Percentiles rank a stretch among this genome's conserved stretches.
Conservation (phyloP, 805 yeast species). For the Saccharomycopsis sp. region DNA sequence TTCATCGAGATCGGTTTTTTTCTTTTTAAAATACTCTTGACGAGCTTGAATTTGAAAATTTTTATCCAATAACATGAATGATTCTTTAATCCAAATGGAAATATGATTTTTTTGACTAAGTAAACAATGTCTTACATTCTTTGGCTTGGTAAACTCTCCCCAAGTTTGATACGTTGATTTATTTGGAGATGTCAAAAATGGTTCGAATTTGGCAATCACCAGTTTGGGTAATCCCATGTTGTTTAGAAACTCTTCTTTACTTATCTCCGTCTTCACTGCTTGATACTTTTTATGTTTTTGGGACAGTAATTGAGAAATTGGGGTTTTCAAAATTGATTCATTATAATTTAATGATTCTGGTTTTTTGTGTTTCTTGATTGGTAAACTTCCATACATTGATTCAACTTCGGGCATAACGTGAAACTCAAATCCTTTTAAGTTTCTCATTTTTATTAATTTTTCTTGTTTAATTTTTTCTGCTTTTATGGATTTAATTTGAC, state of each 20-base stretch:
- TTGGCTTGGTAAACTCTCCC: slow-evolving; percentile 1
- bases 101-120: neutral
- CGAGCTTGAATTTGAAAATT: slow-evolving; percentile 11
- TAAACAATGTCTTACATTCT: neutral
- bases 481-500: neutral
- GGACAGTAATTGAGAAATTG: neutral
- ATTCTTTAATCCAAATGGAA: slow-evolving; percentile 8
- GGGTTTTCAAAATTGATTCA: neutral
- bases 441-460: slow-evolving; percentile 2
- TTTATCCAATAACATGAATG: slow-evolving; percentile 7
- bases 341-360: no score
- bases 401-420: slow-evolving; percentile 9
- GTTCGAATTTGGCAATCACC: neutral
- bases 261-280: neutral
- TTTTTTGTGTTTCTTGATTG: no score
- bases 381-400: no score
- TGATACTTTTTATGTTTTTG: no score
- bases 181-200: neutral
- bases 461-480: neutral
- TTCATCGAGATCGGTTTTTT: slow-evolving; percentile 2
- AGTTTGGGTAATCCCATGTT: neutral
- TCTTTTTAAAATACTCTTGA: slow-evolving; percentile 5
- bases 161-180: neutral
- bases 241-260: neutral
- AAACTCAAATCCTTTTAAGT: slow-evolving; percentile 12